phyloP scores from a whole-genome alignment of 176 grass and related monocot genomes.

The Bothriochloa decipiens region DNA sequence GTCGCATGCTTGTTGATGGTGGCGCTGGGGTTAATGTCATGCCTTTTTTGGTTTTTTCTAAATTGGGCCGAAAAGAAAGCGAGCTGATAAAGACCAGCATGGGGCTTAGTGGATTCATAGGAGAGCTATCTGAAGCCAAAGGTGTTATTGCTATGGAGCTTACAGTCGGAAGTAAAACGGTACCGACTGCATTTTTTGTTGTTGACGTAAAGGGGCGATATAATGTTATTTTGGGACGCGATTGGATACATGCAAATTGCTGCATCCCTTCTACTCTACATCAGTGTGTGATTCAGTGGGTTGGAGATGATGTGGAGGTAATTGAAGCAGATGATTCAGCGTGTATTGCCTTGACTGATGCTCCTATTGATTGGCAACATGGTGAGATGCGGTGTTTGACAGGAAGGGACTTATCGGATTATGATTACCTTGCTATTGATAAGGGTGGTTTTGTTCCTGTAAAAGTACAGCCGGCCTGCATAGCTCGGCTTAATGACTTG shows the following conservation, averaged over 20 bases:
- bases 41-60: conserved; percentile 2
- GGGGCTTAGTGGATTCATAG: background rate
- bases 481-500: conserved; percentile 24
- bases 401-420: background rate
- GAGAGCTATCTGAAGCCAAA: background rate
- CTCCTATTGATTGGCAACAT: conserved; percentile 9
- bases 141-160: background rate
- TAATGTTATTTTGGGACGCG: too few relatives aligned
- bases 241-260: too few relatives aligned
- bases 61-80: background rate
- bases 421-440: background rate
- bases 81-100: background rate
- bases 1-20: background rate
- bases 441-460: background rate
- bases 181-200: too few relatives aligned
- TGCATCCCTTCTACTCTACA: too few relatives aligned
- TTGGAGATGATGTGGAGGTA: conserved; percentile 11
- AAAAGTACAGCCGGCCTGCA: background rate
- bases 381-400: background rate
- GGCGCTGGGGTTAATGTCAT: background rate
- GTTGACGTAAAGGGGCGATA: too few relatives aligned
- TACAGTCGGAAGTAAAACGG: background rate
- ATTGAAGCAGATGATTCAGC: conserved; percentile 5
- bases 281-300: too few relatives aligned
- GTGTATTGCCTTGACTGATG: background rate